These are phyloP conservation scores for Globisporangium mamillatum DNA, from an alignment of 352 stramenopile genomes.

Conservation along the genomic window DNA sequence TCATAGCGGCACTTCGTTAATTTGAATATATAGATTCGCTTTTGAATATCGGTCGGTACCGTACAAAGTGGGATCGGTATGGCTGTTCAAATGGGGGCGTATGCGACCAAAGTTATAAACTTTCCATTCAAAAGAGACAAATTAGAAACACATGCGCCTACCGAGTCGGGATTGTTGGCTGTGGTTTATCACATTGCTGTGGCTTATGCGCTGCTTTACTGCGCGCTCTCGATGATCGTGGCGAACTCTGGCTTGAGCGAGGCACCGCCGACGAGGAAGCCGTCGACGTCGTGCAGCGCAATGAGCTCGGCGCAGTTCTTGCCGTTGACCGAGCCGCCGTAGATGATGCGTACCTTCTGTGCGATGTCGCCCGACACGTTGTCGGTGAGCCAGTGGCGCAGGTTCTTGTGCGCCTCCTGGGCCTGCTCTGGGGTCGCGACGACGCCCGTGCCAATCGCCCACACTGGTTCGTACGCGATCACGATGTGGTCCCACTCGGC, in stretches of 20 bases:
- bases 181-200: not conserved
- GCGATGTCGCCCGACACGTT: slow-evolving; percentile 42
- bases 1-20: not conserved
- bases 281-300: slow-evolving; percentile 83
- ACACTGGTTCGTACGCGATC: slow-evolving; percentile 97
- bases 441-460: slow-evolving; percentile 97
- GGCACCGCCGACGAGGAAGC: slow-evolving; percentile 93
- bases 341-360: slow-evolving; percentile 84
- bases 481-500: slow-evolving; percentile 84
- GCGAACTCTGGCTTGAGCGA: slow-evolving; percentile 92
- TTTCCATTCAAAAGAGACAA: slow-evolving; percentile 1
- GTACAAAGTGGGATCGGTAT: not conserved
- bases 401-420: slow-evolving; percentile 89
- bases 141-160: not conserved
- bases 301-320: slow-evolving; percentile 91
- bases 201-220: slow-evolving; percentile 26
- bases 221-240: slow-evolving; percentile 75
- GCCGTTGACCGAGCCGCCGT: slow-evolving; percentile 91
- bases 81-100: not conserved
- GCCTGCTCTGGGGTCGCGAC: slow-evolving; percentile 95
- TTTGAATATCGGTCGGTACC: not conserved
- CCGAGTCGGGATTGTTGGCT: not conserved
- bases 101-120: not conserved
- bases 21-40: not conserved
- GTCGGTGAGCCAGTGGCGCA: slow-evolving; percentile 67